Evolutionary conservation across 108 stramenopile species (phyloP), one percentile per base, ranked within the genome.

Genomic region (Mediolabrus comicus): DNA sequence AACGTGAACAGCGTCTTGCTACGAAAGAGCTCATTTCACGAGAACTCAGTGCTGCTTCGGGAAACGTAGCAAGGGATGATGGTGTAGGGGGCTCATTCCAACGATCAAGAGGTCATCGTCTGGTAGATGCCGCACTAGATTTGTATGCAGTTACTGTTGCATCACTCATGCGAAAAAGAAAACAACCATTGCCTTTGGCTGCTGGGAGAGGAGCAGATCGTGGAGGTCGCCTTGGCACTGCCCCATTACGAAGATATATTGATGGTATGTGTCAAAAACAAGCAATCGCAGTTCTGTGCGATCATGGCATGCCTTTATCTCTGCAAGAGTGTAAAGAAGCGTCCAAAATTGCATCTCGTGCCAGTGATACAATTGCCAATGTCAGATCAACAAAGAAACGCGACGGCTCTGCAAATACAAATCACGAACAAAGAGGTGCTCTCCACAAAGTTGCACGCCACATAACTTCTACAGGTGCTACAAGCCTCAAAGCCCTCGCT

Each of bases 251-350:
- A 43, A 78, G 90, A 11, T 95, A 88, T 49, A 74, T 95, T 59
- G 92, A 95, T 70, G 92, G 89, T 7, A 41, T 90, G 49, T 83
- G 83, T 13, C 95, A 95, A 66, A 55, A 84, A 11, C 95, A 95
- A 65, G 84, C 83, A 19, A 62, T 95, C 17, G 71, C 95, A 9
- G 85, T 74, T 19, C 68, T 92, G 3, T 91, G 89, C 59, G 71
- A 61, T 0, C 87, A 88, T 67, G 89, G 87, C 19, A 83, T 84
- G 6, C 62, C 73, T n/a, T 35, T 95, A 69, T 77, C 84, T 12
- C 36, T 53, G 26, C 46, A 81, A 9, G 87, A 95, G 73, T 92
- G 91, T 60, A 54, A 49, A 12, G 62, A 80, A 26, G 85, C 80
- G 17, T 76, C 84, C 4, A 71, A 72, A 53, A 30, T 72, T 24